Evolutionary conservation across 345 rosid species (phyloP).

Genomic region (Bruguiera parviflora): DNA sequence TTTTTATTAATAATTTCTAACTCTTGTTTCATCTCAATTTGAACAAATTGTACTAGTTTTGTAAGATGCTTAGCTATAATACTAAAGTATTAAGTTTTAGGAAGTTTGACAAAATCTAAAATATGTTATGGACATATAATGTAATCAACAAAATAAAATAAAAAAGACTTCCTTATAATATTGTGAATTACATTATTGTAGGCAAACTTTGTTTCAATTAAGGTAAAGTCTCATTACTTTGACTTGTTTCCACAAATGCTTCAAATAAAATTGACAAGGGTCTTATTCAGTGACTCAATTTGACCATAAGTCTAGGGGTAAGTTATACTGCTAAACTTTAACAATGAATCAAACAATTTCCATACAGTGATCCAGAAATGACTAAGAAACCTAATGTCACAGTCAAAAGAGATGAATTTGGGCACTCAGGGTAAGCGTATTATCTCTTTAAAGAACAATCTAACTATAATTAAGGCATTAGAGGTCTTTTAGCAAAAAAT

Average conservation of each 20-base stretch:
- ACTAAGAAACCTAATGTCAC: too few species aligned
- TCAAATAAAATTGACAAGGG: neutral
- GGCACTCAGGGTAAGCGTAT: neutral
- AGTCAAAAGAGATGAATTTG: neutral
- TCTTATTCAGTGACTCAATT: neutral
- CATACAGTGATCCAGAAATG: neutral
- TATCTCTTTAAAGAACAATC: neutral
- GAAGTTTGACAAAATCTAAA: neutral
- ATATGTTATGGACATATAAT: neutral
- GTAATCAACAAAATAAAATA: neutral
- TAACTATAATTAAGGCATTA: neutral
- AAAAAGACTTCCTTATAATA: neutral
- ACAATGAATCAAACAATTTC: neutral
- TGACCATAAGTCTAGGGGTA: neutral
- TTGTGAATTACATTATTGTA: neutral
- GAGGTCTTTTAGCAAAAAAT: neutral
- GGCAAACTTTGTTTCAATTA: constrained; percentile 4
- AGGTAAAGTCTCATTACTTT: neutral
- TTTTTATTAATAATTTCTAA: neutral
- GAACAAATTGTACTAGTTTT: neutral
- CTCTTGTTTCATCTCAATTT: neutral
- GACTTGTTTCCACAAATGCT: neutral
- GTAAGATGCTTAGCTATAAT: neutral
- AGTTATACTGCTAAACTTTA: neutral
- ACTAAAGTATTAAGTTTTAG: neutral